These are phyloP conservation scores for Hyaloraphidium curvatum DNA, from an alignment of 192 early-diverging fungal species.

Conservation along the genomic window DNA sequence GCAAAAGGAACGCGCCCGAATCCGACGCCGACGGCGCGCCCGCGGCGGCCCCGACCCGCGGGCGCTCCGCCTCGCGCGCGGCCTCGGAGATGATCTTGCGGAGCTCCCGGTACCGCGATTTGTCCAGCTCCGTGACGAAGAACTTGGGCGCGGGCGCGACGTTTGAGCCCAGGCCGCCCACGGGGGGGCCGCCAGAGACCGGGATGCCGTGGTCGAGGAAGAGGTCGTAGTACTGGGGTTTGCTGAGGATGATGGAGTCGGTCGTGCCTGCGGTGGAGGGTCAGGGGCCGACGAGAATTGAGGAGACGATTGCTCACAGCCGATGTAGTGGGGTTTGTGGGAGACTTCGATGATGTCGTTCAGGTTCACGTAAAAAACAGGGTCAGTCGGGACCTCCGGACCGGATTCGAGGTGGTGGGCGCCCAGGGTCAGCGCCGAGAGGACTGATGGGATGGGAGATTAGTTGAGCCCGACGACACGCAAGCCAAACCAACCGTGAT, in stretches of 20 bases:
- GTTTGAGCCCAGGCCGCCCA: too few relatives aligned
- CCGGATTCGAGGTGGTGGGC: constrained; percentile 3
- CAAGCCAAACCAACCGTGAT: background rate
- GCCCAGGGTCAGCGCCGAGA: background rate
- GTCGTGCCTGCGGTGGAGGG: background rate
- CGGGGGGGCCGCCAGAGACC: too few relatives aligned
- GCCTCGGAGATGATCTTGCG: too few relatives aligned
- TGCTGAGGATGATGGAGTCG: background rate
- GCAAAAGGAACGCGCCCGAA: too few relatives aligned
- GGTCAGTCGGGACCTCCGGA: background rate
- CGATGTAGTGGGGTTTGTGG: too few relatives aligned
- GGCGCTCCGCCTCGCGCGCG: too few relatives aligned
- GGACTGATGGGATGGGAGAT: background rate
- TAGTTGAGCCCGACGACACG: background rate
- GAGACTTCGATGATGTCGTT: constrained; percentile 1
- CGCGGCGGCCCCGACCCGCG: too few relatives aligned
- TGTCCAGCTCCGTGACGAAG: too few relatives aligned
- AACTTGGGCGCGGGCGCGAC: too few relatives aligned
- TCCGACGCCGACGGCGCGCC: too few relatives aligned
- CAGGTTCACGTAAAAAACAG: constrained; percentile 1
- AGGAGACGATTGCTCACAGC: background rate
- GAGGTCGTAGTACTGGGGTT: background rate
- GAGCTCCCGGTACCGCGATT: too few relatives aligned
- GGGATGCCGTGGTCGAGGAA: background rate
- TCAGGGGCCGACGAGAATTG: background rate